These are phyloP conservation scores for Aristolochia contorta DNA, from an alignment of 164 flowering plant genomes.

Conservation along the genomic window DNA sequence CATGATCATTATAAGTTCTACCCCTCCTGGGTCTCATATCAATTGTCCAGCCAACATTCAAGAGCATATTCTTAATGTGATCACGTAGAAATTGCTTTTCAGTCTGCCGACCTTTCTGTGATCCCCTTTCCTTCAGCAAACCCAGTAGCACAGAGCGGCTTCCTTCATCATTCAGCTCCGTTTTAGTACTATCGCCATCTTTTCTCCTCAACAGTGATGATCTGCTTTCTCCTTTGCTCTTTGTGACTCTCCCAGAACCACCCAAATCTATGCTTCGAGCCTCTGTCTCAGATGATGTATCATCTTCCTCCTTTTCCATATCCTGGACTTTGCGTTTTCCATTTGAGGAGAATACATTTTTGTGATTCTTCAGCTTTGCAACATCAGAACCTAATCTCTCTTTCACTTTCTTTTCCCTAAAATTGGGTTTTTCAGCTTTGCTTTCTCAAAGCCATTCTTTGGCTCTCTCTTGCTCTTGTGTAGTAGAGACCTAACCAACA, in stretches of 20 bases:
- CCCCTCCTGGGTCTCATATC: conserved; percentile 47
- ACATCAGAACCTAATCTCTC: not conserved
- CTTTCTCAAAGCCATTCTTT: not conserved
- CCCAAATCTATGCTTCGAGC: not conserved
- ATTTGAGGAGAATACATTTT: not conserved
- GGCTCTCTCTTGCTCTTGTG: conserved; percentile 9
- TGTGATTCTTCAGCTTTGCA: not conserved
- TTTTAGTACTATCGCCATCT: too few species aligned
- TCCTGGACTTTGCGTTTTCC: not conserved
- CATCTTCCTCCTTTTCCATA: not conserved
- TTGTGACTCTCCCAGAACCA: not conserved
- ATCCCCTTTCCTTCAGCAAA: conserved; percentile 15
- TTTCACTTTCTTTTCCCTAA: not conserved
- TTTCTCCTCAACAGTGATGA: not conserved
- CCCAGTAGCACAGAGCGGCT: too few species aligned
- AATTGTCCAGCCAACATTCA: conserved; percentile 64
- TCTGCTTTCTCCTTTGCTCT: not conserved
- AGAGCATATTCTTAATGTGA: conserved; percentile 38
- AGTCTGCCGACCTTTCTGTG: conserved; percentile 9
- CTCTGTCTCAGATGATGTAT: not conserved
- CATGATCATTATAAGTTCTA: conserved; percentile 58
- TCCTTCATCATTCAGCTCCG: too few species aligned
- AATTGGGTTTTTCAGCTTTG: not conserved
- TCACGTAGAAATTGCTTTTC: conserved; percentile 46
- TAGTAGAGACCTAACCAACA: conserved; percentile 15